Evolutionary conservation across 108 stramenopile species (phyloP).

Genomic region (Pseudonitzschia pungens): DNA sequence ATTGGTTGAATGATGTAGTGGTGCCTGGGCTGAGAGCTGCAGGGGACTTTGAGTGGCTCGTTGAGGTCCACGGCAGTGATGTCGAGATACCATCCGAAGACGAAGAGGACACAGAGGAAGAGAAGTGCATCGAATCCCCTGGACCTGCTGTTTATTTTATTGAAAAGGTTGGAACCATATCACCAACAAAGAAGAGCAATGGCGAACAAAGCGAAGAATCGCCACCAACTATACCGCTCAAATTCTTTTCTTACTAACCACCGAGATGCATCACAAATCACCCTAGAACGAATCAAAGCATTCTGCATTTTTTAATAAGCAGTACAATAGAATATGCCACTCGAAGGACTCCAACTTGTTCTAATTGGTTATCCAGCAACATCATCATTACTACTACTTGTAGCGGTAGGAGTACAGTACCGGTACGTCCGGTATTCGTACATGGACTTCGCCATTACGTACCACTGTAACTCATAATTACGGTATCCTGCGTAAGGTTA

Average conservation of each 20-base stretch:
- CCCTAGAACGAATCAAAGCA: background rate
- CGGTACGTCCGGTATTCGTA: too few species aligned
- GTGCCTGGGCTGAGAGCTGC: slow-evolving; percentile 56
- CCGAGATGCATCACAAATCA: background rate
- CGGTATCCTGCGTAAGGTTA: too few species aligned
- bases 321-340: background rate
- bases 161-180: slow-evolving; percentile 31
- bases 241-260: slow-evolving; percentile 40
- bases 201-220: slow-evolving; percentile 8
- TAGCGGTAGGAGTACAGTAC: too few species aligned
- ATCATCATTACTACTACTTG: too few species aligned
- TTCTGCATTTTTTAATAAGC: background rate
- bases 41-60: slow-evolving; percentile 41
- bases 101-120: slow-evolving; percentile 40
- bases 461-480: too few species aligned
- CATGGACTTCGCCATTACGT: too few species aligned
- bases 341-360: too few species aligned
- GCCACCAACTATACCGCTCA: slow-evolving; percentile 29
- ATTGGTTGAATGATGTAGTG: slow-evolving; percentile 67
- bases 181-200: background rate
- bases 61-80: slow-evolving; percentile 83
- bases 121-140: slow-evolving; percentile 26
- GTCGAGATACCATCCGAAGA: slow-evolving; percentile 35
- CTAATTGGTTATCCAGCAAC: too few species aligned
- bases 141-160: slow-evolving; percentile 64